Evolutionary conservation across 495 filamentous ascomycete species (phyloP), one percentile per base, ranked within the genome.

Genomic region (Talaromyces stipitatus): DNA sequence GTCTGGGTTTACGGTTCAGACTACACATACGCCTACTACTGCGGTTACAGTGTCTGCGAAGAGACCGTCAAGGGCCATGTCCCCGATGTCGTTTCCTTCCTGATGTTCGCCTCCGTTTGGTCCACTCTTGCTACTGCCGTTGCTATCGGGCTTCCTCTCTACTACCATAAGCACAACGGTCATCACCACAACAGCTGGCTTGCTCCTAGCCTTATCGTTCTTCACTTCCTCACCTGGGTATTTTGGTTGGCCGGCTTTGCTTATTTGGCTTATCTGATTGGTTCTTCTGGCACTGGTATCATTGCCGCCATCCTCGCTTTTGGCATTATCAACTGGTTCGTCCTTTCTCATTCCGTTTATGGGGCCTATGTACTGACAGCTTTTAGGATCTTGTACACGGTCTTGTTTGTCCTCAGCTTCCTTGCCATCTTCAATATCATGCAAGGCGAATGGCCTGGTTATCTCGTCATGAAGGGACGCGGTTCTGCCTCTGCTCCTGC

Each of bases 181-280:
- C 18, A 50, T 9, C 64, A 59, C 55, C 41, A 66, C 27, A 71
- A 69, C 54, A 58, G 26, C 1, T 58, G 60, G 27, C 58, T 69
- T 16, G 63, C 64, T 10, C 48, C 65, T 9, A 33, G 8, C 2
- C 58, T 66, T 18, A 50, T 63, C 18, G 51, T 61, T 2, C n/a
- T 62, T 16, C 68, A 66, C 55, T 66, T 66, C 45, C 26, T 71
- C 28, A 71, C 63, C 7, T 65, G 62, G 59, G 64, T 69, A 16
- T 71, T 71, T 38, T 71, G 69, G 69, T 51, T 71, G 55, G 69
- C 67, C 10, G 45, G 58, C 28, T 71, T 71, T 47, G 69, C 69
- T 29, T 67, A 71, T 55, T 56, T 71, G 18, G 67, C 56, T 10
- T 55, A 45, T 20, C 3, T 56, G 1, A 56, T 68, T 7, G 53